Evolutionary conservation across 148 eudicot genomes (phyloP), one percentile per base, ranked within the genome.

Genomic region (Cornus kousa): DNA sequence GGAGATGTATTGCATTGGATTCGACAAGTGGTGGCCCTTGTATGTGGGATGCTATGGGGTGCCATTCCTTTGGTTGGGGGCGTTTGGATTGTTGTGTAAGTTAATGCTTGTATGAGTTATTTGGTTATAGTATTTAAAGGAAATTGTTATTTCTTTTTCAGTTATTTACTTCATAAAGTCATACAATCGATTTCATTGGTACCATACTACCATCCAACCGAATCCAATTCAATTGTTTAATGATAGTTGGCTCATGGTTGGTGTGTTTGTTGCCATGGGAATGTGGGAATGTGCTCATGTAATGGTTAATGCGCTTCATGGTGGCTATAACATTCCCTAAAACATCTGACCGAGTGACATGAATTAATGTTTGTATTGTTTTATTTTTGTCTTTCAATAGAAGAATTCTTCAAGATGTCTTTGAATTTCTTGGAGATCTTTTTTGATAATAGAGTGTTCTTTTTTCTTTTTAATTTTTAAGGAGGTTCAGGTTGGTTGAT

Each of bases 1-100:
- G 90, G 97, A 9, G 97, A 93, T 83, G 93, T 91, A 77, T 77
- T 93, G 59, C 97, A 93, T 82, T 93, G 97, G 97, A 93, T 83
- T 67, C 82, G 97, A 77, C 97, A 93, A 83, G 85, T 81, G 16
- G 79, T 93, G 78, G 93, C 87, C 57, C 90, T 93, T 74, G 55
- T 91, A 46, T 91, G 93, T 69, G 97, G 97, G 55, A 80, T 91
- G 77, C 78, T 87, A 69, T 93, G 95, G 90, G 97, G 97, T 78
- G 93, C 97, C 50, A 86, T 93, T 81, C 97, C 97, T 68, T 86
- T 93, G 83, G 91, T 90, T 50, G 97, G 97, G 46, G 97, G 97
- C 79, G 64, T 93, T 59, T 93, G 97, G 97, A 84, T 93, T 79
- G 74, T 93, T 64, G 67, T 91, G 97, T 93, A 88, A 93, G 97